These are phyloP conservation scores for Candida silvatica DNA, from an alignment of 805 yeast species.

Conservation along the genomic window DNA sequence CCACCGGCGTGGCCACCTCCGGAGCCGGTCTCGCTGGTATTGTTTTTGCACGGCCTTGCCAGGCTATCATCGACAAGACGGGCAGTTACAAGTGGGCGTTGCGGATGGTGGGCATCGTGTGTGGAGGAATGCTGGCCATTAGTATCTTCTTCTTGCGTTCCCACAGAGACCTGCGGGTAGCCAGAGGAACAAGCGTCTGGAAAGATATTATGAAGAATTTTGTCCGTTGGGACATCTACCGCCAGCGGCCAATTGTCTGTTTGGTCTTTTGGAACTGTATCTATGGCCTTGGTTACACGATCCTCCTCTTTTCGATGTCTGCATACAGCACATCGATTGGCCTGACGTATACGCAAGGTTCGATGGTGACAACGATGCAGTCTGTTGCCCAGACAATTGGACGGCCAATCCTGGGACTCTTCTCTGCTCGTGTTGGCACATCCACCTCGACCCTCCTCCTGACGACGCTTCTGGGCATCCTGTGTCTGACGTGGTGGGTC, in stretches of 20 bases:
- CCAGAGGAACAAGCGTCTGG: conserved; percentile 10
- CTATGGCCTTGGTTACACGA: conserved; percentile 28
- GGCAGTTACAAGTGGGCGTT: conserved; percentile 40
- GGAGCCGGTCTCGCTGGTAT: conserved; percentile 52
- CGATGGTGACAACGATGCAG: conserved; percentile 36
- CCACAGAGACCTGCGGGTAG: conserved; percentile 14
- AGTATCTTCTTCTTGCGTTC: conserved; percentile 15
- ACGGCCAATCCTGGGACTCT: conserved; percentile 38
- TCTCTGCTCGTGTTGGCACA: conserved; percentile 40
- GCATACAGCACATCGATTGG: conserved; percentile 45
- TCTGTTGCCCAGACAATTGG: conserved; percentile 42
- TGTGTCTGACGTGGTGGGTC: conserved; percentile 42
- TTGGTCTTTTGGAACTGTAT: conserved; percentile 21
- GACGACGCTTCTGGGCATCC: conserved; percentile 26
- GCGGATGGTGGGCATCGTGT: conserved; percentile 30
- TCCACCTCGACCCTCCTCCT: conserved; percentile 33
- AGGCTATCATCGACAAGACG: conserved; percentile 29
- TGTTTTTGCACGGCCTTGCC: conserved; percentile 32
- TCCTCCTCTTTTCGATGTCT: conserved; percentile 35
- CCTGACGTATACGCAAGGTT: conserved; percentile 32
- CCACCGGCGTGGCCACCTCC: conserved; percentile 38
- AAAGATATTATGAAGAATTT: conserved; percentile 11
- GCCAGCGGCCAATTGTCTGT: conserved; percentile 16
- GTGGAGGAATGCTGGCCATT: conserved; percentile 15
- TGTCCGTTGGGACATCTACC: conserved; percentile 9